A percentile compares a stretch with the other conserved stretches of the same genome.
phyloP scores from a whole-genome alignment of 805 yeast species.

The Nakazawaea pomicola region DNA sequence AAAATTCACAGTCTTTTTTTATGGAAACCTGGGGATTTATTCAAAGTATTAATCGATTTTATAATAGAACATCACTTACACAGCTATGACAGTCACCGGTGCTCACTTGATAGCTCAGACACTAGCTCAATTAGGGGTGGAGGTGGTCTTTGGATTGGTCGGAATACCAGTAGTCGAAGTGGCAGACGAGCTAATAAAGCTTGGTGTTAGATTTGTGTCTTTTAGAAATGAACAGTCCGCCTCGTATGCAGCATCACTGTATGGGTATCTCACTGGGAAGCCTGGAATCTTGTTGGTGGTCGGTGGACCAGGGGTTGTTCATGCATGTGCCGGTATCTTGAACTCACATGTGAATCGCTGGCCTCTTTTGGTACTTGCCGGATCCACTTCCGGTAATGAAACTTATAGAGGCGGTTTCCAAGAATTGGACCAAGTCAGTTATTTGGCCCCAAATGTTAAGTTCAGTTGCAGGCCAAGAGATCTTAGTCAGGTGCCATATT shows the following conservation, averaged over 20 bases:
- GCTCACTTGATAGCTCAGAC: slow-evolving; percentile 44
- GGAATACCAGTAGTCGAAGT: slow-evolving; percentile 73
- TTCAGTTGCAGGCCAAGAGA: slow-evolving; percentile 40
- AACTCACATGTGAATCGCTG: slow-evolving; percentile 59
- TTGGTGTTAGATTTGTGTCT: slow-evolving; percentile 51
- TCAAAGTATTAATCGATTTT: neutral
- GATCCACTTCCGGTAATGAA: slow-evolving; percentile 47
- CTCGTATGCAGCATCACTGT: slow-evolving; percentile 68
- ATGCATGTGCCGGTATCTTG: slow-evolving; percentile 61
- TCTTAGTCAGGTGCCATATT: slow-evolving; percentile 29
- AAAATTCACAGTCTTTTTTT: too few species aligned
- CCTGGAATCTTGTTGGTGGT: slow-evolving; percentile 70
- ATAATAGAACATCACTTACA: slow-evolving; percentile 2
- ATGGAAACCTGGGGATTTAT: too few species aligned
- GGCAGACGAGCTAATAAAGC: slow-evolving; percentile 53
- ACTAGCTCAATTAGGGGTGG: slow-evolving; percentile 45
- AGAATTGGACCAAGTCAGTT: slow-evolving; percentile 60
- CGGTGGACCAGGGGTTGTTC: slow-evolving; percentile 73
- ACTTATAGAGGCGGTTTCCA: slow-evolving; percentile 62
- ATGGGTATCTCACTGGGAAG: slow-evolving; percentile 57
- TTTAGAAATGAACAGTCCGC: slow-evolving; percentile 74
- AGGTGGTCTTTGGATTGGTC: slow-evolving; percentile 62
- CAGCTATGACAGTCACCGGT: slow-evolving; percentile 24
- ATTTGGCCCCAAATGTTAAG: slow-evolving; percentile 44
- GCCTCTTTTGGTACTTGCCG: slow-evolving; percentile 65